Base-by-base conservation (phyloP, 345 rosid genomes). In the Gossypium ekmanianum region DNA sequence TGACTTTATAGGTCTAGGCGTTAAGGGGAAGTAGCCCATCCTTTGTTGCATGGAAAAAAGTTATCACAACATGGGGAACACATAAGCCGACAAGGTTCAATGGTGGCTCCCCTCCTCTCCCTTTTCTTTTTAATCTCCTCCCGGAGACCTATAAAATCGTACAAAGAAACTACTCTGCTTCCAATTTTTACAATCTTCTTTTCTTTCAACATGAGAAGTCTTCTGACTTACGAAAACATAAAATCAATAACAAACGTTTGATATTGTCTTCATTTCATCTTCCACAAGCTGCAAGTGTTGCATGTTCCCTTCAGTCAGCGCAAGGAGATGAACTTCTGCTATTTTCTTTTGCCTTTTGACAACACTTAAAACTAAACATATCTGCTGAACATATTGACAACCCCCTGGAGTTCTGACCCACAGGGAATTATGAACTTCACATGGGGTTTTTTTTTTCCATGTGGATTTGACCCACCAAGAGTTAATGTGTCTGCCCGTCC, bases 341-440 rank as follows among this genome's bases (percentile, higher is more conserved):
- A 18, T 9, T 65, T 65, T 18, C 5, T 4, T 18, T 2, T n/a
- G 8, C 9, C 27, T 39, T 63, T 44, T 62, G 45, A 39, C 68
- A 61, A 16, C 44, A 8, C 11, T 62, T n/a, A 76, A 41, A 47
- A 50, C 29, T 54, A 34, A 41, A 10, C 47, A 39, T 18, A 26
- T 20, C 55, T 13, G 54, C 47, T 68, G 11, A 59, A 44, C 50
- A 55, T 44, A 70, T n/a, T 74, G 70, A 69, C 63, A 59, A 50
- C 45, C 14, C 39, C 51, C 50, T 18, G 70, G 78, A 74, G 72
- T 65, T 48, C 73, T 69, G 83, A 75, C 75, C 82, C 82, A 76
- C 81, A 66, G 56, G 59, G 75, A 76, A 71, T 76, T 57, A 75
- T 76, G 76, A 79, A 67, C 67, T 78, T 71, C 83, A 82, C 84